Conservation (phyloP, 345 rosid genomes). For the Arabis hirsuta region DNA sequence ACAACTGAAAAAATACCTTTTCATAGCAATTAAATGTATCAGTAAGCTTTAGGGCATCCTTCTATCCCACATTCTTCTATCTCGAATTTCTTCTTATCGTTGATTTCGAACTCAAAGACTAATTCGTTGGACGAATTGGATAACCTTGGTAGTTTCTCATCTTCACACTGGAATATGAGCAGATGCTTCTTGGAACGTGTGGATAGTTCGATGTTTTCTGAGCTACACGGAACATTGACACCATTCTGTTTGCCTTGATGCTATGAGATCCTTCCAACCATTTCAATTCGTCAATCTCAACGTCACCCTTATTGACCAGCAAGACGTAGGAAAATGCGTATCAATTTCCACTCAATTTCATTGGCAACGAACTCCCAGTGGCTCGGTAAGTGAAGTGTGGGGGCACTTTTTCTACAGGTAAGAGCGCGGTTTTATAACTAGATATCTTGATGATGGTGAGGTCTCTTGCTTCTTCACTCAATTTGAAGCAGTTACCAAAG, state of each 20-base stretch:
- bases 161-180: background rate
- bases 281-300: background rate
- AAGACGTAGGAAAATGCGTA: background rate
- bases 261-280: no score
- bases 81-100: background rate
- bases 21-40: no score
- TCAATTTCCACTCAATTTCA: background rate
- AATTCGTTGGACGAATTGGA: background rate
- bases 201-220: no score
- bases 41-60: no score
- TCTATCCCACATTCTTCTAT: background rate
- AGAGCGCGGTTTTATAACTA: no score
- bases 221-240: background rate
- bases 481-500: slow-evolving; percentile 18
- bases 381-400: slow-evolving; percentile 1
- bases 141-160: no score
- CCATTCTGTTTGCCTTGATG: background rate
- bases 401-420: slow-evolving; percentile 8
- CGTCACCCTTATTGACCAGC: background rate
- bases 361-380: background rate
- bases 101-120: background rate
- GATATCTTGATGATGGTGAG: background rate
- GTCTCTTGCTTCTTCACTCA: slow-evolving; percentile 14
- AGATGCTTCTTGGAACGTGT: background rate
- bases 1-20: no score